Base-by-base conservation (phyloP, 2,329 filamentous ascomycete species). In the Pseudovirgaria hyperparasitica region DNA sequence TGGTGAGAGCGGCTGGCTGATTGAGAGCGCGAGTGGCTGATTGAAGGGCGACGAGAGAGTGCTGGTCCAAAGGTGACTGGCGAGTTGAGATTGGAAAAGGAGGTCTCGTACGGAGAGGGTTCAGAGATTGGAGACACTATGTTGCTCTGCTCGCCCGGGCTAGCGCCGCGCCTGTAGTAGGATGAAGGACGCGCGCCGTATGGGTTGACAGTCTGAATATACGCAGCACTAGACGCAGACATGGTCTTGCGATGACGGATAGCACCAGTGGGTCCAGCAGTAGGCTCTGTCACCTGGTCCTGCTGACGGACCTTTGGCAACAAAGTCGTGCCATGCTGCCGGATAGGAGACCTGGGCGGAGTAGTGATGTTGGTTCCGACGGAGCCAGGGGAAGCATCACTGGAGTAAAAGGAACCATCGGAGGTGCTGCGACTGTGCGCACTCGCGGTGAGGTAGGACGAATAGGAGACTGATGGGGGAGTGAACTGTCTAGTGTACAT, bases 241-340 rank as follows among this genome's bases (percentile, higher is more conserved):
- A 62, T 71, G 34, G 62, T 60, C 42, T 61, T 57, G 40, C 62
- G 61, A 48, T 67, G 62, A 43, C 74, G 68, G 54, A 78, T 72
- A 23, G 65, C 60, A 20, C 51, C 51, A 22, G 43, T 45, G 29
- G 50, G 49, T 16, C 55, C 48, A 27, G 63, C 60, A 21, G 62
- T 60, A 21, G 69, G 69, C 38, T 76, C 72, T 35, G 84, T 70
- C 35, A 76, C 67, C 55, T 87, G 79, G 57, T 92, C 84, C 57
- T 90, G 84, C 21, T 72, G 72, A 34, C 84, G 72, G 58, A 92
- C 86, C 66, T 85, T 90, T 46, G 84, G 84, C 17, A 92, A 65
- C 33, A 92, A 63, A 25, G 82, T 63, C 27, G 82, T 82, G 27
- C 82, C 82, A 57, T 85, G 77, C 35, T 82, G 77, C 34, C 76